Conservation (phyloP, 495 filamentous ascomycete genomes). For the Parathielavia appendiculata region DNA sequence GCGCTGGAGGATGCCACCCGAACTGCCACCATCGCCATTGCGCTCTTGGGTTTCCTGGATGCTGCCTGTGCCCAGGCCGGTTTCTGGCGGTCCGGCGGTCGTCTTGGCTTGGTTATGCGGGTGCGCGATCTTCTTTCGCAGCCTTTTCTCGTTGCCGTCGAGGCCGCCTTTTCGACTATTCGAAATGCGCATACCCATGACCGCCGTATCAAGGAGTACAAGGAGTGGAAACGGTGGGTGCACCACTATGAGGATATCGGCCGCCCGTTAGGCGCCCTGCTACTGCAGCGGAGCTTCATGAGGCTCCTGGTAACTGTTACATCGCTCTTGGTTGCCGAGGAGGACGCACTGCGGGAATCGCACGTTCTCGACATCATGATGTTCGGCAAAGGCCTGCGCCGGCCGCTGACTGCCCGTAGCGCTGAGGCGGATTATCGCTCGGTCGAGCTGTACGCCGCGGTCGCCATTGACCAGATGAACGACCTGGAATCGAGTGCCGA, state of each 20-base stretch:
- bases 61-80: constrained; percentile 67
- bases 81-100: constrained; percentile 71
- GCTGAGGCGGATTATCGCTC: constrained; percentile 48
- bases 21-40: constrained; percentile 68
- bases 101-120: constrained; percentile 61
- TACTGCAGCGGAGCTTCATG: constrained; percentile 82
- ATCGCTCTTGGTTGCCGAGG: constrained; percentile 61
- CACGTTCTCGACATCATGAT: constrained; percentile 76
- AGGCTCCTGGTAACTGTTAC: constrained; percentile 72
- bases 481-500: constrained; percentile 85
- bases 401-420: constrained; percentile 35
- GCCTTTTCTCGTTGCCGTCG: constrained; percentile 72
- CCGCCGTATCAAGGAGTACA: constrained; percentile 59
- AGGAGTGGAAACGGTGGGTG: constrained; percentile 76
- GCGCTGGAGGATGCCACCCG: constrained; percentile 59
- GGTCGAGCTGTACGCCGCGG: constrained; percentile 65
- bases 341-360: constrained; percentile 51
- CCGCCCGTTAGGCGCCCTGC: constrained; percentile 84
- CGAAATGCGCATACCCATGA: constrained; percentile 55
- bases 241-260: constrained; percentile 75
- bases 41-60: constrained; percentile 81
- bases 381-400: constrained; percentile 39
- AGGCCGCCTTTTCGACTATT: constrained; percentile 81
- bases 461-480: constrained; percentile 75
- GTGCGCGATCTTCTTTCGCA: constrained; percentile 72